Evolutionary conservation across 352 stramenopile genomes (phyloP).

Genomic region (Phytopythium litorale): DNA sequence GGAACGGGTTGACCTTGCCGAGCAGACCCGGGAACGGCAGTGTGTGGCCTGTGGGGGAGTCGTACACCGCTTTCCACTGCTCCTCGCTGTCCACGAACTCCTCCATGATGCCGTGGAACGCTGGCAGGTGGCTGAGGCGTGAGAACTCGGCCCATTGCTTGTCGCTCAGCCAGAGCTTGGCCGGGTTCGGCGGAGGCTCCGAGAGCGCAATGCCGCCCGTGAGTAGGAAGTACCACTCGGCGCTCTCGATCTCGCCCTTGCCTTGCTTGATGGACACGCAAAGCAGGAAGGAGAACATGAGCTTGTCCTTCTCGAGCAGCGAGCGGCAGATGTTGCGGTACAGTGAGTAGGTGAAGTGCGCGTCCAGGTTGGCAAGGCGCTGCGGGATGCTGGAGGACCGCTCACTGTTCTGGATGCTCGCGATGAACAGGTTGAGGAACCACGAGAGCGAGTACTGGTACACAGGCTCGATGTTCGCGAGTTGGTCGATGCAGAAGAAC

Average conservation of each 20-base stretch:
- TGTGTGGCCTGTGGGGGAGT: slow-evolving; percentile 74
- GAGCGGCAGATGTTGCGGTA: slow-evolving; percentile 93
- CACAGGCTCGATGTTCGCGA: slow-evolving; percentile 92
- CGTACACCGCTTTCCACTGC: slow-evolving; percentile 88
- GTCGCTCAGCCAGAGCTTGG: slow-evolving; percentile 87
- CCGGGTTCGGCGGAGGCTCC: slow-evolving; percentile 89
- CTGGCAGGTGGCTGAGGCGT: slow-evolving; percentile 71
- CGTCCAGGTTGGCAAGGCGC: slow-evolving; percentile 77
- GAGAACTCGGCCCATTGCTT: slow-evolving; percentile 94
- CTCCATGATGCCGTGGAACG: slow-evolving; percentile 75
- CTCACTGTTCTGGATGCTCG: slow-evolving; percentile 88
- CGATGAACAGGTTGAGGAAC: slow-evolving; percentile 91
- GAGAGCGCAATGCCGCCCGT: slow-evolving; percentile 89
- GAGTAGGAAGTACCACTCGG: slow-evolving; percentile 93
- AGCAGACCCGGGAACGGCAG: slow-evolving; percentile 73
- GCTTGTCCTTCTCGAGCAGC: slow-evolving; percentile 92
- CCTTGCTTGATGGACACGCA: slow-evolving; percentile 86
- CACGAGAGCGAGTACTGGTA: slow-evolving; percentile 93
- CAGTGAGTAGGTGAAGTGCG: slow-evolving; percentile 90
- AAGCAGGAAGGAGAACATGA: slow-evolving; percentile 92
- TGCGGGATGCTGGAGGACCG: slow-evolving; percentile 65
- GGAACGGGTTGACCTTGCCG: slow-evolving; percentile 62
- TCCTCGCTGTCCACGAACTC: slow-evolving; percentile 77
- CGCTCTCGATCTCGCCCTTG: slow-evolving; percentile 68
- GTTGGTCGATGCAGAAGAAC: slow-evolving; percentile 94